A percentile compares a stretch with the other conserved stretches of the same genome.
Conservation (phyloP, 495 filamentous ascomycete genomes). For the Platismatia glauca region DNA sequence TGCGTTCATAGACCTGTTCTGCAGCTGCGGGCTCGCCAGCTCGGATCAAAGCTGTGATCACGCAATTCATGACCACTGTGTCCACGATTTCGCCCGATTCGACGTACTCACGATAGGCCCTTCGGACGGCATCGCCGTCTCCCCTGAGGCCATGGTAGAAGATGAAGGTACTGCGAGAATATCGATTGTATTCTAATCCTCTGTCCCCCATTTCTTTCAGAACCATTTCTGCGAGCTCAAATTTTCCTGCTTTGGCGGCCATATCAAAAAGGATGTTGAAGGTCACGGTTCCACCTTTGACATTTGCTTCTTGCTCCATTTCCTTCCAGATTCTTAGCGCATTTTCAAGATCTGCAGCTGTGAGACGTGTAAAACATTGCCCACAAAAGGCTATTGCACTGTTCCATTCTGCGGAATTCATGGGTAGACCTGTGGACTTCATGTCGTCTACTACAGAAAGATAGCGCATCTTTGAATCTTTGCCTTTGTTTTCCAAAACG, state of each 20-base stretch:
- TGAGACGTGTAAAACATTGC: conserved; percentile 55
- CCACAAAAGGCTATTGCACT: conserved; percentile 70
- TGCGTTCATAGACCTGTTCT: conserved; percentile 68
- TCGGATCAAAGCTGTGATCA: conserved; percentile 68
- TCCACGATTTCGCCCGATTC: conserved; percentile 78
- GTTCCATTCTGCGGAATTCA: conserved; percentile 67
- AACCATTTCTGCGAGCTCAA: conserved; percentile 71
- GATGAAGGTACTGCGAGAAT: conserved; percentile 70
- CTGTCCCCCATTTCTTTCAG: conserved; percentile 70
- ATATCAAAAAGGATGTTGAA: conserved; percentile 90
- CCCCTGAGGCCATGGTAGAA: conserved; percentile 65
- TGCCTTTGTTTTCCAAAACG: conserved; percentile 46
- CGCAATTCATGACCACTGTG: conserved; percentile 73
- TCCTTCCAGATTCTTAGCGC: conserved; percentile 78
- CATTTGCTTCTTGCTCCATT: conserved; percentile 67
- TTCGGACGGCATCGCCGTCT: conserved; percentile 59
- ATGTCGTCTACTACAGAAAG: conserved; percentile 78
- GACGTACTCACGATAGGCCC: conserved; percentile 67
- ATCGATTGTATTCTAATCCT: conserved; percentile 55
- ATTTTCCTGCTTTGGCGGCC: conserved; percentile 76
- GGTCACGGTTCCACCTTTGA: conserved; percentile 59
- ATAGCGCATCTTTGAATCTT: conserved; percentile 64
- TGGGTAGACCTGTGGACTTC: conserved; percentile 52
- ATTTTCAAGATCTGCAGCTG: conserved; percentile 54
- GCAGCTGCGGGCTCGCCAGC: conserved; percentile 63